A percentile compares a stretch with the other conserved stretches of the same genome.
These are phyloP conservation scores for Spinacia oleracea DNA, from an alignment of 179 eudicot species.

Conservation along the genomic window DNA sequence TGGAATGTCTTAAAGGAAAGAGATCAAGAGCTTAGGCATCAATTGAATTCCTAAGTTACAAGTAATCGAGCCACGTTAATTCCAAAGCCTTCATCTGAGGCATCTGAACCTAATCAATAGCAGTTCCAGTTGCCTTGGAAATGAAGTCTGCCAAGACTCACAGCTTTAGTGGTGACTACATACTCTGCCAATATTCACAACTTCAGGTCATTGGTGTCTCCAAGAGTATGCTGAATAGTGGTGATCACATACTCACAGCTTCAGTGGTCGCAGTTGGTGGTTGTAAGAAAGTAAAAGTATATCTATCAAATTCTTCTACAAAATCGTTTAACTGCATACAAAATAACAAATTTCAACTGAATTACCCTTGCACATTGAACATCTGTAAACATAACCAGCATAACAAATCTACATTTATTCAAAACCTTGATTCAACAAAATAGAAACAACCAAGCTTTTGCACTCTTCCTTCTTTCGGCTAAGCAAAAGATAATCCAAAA, in stretches of 20 bases:
- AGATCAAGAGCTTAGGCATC: background rate
- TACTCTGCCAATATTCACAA: constrained; percentile 42
- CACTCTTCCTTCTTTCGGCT: too few relatives aligned
- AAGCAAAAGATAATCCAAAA: too few relatives aligned
- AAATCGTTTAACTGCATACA: background rate
- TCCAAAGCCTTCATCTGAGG: constrained; percentile 95
- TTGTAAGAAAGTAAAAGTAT: constrained; percentile 36
- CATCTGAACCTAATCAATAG: constrained; percentile 99
- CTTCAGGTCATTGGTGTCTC: constrained; percentile 69
- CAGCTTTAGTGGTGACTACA: too few relatives aligned
- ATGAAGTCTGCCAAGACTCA: constrained; percentile 99
- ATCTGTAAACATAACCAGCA: background rate
- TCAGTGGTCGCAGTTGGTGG: constrained; percentile 54
- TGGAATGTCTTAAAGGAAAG: background rate
- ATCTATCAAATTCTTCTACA: background rate
- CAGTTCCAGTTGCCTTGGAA: constrained; percentile 99
- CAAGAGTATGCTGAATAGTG: constrained; percentile 65
- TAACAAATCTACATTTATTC: background rate
- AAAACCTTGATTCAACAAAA: too few relatives aligned
- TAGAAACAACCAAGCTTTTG: too few relatives aligned
- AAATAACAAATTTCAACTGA: constrained; percentile 11
- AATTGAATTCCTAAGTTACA: background rate
- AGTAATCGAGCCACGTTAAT: too few relatives aligned
- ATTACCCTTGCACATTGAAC: constrained; percentile 1
- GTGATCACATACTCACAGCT: constrained; percentile 85